Base-by-base conservation (phyloP, 768 basidiomycete genomes). In the Rhodocollybia butyracea region DNA sequence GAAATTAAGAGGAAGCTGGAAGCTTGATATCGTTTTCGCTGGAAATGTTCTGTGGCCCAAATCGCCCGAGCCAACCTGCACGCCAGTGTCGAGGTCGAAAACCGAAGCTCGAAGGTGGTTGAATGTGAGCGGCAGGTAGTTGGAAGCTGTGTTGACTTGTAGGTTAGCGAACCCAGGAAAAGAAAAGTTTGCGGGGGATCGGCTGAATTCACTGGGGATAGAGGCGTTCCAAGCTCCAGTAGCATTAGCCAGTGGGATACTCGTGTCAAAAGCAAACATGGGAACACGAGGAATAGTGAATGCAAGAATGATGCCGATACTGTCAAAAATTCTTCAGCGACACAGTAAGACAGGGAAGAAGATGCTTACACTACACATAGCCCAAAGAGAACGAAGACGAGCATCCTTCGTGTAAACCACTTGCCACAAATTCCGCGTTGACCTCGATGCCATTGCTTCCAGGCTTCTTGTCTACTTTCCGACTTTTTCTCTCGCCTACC, bases 271-370 rank as follows among this genome's bases (percentile, higher is more conserved):
- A 3, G 77, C 69, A 61, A 94, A 85, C 31, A 67, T 65, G 0
- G 94, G 94, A 3, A 91, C 90, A 50, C 94, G 84, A 7, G 94
- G 94, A 51, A 97, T 79, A 17, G 84, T 84, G 68, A 98, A 83
- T 30, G 79, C 92, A 17, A 96, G 76, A 7, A 87, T 69, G 58
- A 95, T 63, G 13, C 79, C 90, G 45, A 86, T 68, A 6, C 93
- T 87, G 53, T 53, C 21, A 39, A 6, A 27, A 42, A 24, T 21
- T 21, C 10, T 15, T 40, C 39, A 27, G 5, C 13, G 21, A 30
- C 34, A 21, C 10, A 31, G n/a, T 13, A n/a, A 27, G 46, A 21
- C 6, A 50, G 30, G 17, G 52, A 51, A 46, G 19, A 59, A 11
- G 43, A 48, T 11, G 59, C 61, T 26, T 21, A 53, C 43, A 51